These are phyloP conservation scores for Fusarium bactridioides DNA, from an alignment of 2,329 filamentous ascomycete genomes.

Conservation along the genomic window DNA sequence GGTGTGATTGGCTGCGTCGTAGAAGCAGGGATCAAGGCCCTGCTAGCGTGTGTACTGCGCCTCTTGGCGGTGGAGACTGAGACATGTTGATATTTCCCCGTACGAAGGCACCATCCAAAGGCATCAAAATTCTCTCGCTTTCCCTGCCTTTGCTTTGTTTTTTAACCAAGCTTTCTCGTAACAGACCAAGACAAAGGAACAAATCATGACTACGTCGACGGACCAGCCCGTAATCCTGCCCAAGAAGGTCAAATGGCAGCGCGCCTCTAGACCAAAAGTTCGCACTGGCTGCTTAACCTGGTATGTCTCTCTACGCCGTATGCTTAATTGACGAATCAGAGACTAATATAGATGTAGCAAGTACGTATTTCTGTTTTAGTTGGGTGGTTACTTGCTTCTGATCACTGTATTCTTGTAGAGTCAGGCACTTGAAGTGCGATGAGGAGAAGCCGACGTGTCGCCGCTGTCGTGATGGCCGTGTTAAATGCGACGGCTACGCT, in stretches of 20 bases:
- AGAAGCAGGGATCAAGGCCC: background rate
- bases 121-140: slow-evolving; percentile 3
- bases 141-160: background rate
- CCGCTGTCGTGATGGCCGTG: slow-evolving; percentile 21
- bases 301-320: slow-evolving; percentile 2
- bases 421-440: slow-evolving; percentile 40
- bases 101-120: slow-evolving; percentile 5
- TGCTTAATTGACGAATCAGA: background rate
- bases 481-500: slow-evolving; percentile 37
- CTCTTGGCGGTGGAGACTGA: background rate
- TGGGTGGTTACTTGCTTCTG: background rate
- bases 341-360: background rate
- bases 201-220: background rate
- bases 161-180: background rate
- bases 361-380: background rate
- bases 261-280: slow-evolving; percentile 27
- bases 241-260: slow-evolving; percentile 19
- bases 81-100: background rate
- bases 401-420: slow-evolving; percentile 1
- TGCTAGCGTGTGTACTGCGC: slow-evolving; percentile 4
- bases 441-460: slow-evolving; percentile 38
- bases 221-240: slow-evolving; percentile 4
- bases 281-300: slow-evolving; percentile 36
- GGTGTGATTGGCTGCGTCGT: background rate
- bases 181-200: background rate